Evolutionary conservation across 179 eudicot genomes (phyloP).

Genomic region (Silene vulgaris): DNA sequence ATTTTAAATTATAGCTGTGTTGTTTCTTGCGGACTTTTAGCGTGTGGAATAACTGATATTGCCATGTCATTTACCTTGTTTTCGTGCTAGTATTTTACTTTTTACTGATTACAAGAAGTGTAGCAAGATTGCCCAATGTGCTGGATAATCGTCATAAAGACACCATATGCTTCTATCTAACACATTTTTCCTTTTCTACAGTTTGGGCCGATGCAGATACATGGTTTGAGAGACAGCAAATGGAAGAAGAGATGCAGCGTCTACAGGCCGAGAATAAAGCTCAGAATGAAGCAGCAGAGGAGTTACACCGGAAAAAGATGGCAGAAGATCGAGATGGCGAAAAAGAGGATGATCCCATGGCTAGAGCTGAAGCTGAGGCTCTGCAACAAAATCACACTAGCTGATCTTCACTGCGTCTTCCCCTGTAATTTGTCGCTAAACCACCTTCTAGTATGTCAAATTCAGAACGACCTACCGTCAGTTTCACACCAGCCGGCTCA

Average conservation of each 20-base stretch:
- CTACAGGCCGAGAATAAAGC: slow-evolving; percentile 74
- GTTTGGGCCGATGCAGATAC: slow-evolving; percentile 98
- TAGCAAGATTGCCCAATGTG: not conserved
- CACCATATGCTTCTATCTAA: too few species aligned
- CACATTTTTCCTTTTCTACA: slow-evolving; percentile 25
- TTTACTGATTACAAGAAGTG: not conserved
- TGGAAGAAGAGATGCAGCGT: slow-evolving; percentile 88
- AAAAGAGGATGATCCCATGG: slow-evolving; percentile 74
- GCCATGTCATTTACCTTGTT: not conserved
- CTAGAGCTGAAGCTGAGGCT: slow-evolving; percentile 69
- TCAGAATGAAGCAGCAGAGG: slow-evolving; percentile 69
- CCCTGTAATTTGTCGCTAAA: too few species aligned
- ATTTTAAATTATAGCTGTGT: not conserved
- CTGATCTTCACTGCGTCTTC: slow-evolving; percentile 4
- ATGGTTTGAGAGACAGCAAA: slow-evolving; percentile 93
- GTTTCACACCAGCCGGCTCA: not conserved
- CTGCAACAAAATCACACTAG: slow-evolving; percentile 37
- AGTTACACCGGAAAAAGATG: slow-evolving; percentile 76
- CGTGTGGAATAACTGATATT: not conserved
- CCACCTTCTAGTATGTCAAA: not conserved
- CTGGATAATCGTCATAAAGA: not conserved
- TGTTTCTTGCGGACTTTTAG: not conserved
- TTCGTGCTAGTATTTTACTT: not conserved
- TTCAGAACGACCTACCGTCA: not conserved
- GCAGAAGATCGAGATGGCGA: slow-evolving; percentile 88